A percentile compares a stretch with the other conserved stretches of the same genome.
phyloP scores from a whole-genome alignment of 2,329 filamentous ascomycete genomes.

The Raffaelea deltoideospora region DNA sequence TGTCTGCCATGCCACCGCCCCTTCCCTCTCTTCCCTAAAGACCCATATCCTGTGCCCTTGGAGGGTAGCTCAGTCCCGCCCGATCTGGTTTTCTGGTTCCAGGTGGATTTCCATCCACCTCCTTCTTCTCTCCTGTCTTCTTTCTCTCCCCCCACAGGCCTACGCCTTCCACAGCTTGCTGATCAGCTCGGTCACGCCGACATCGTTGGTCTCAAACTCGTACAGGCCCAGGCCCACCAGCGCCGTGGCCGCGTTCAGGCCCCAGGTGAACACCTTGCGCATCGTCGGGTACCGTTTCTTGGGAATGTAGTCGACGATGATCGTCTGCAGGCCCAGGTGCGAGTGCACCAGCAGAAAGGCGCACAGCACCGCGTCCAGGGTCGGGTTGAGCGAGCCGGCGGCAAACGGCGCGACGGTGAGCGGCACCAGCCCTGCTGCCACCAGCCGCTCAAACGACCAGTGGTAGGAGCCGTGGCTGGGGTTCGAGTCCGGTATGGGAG shows the following conservation, averaged over 20 bases:
- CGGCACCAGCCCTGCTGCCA: conserved; percentile 71
- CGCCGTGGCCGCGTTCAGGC: conserved; percentile 62
- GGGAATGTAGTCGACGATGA: conserved; percentile 87
- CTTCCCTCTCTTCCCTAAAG: no score
- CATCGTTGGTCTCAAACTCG: conserved; percentile 98
- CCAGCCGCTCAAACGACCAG: conserved; percentile 87
- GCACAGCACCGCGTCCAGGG: conserved; percentile 74
- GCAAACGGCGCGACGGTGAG: conserved; percentile 85
- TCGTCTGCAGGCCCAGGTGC: conserved; percentile 85
- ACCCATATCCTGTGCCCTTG: no score
- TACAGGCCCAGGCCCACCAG: conserved; percentile 80
- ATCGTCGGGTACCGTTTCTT: conserved; percentile 50
- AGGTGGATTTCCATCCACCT: no score
- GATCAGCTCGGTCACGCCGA: conserved; percentile 80
- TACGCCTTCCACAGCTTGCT: conserved; percentile 82
- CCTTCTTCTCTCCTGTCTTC: not conserved
- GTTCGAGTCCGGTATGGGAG: conserved; percentile 53
- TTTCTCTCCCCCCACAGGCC: conserved; percentile 1
- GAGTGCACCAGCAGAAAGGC: conserved; percentile 77
- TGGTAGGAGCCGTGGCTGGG: conserved; percentile 90
- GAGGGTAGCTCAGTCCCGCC: no score
- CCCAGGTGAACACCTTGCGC: conserved; percentile 58
- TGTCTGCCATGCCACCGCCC: no score
- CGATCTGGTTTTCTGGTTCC: no score
- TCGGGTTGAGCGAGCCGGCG: conserved; percentile 77